Conservation (phyloP, 768 basidiomycete genomes). For the Kockovaella imperatae region DNA sequence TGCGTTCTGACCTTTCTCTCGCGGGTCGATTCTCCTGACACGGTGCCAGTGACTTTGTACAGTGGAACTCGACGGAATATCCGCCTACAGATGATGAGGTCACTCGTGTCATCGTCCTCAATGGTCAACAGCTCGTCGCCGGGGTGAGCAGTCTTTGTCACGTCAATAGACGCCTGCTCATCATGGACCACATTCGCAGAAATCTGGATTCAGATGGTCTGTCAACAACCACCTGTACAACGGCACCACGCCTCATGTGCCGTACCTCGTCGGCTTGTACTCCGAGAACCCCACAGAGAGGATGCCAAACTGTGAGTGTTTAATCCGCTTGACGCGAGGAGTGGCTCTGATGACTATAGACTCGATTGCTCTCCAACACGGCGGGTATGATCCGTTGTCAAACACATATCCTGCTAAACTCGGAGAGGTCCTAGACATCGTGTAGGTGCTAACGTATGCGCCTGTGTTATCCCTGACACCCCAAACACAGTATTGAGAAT, state of each 20-base stretch:
- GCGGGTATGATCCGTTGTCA: slow-evolving; percentile 4
- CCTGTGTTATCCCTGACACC: not conserved
- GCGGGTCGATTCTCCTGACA: not conserved
- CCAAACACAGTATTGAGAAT: not conserved
- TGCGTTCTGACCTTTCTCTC: too few relatives aligned
- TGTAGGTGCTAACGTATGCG: not conserved
- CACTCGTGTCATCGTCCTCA: slow-evolving; percentile 1
- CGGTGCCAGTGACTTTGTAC: not conserved
- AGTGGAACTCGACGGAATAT: slow-evolving; percentile 2
- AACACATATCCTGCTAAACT: slow-evolving; percentile 4
- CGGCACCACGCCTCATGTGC: not conserved
- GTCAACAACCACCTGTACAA: slow-evolving; percentile 1
- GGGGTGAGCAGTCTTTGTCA: too few relatives aligned
- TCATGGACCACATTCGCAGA: too few relatives aligned
- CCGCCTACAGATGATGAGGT: slow-evolving; percentile 1
- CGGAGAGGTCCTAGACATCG: slow-evolving; percentile 9
- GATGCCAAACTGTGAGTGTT: slow-evolving; percentile 1
- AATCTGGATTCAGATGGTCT: slow-evolving; percentile 7
- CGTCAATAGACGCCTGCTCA: too few relatives aligned
- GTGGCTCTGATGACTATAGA: not conserved
- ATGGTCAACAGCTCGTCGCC: slow-evolving; percentile 1
- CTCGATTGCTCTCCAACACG: slow-evolving; percentile 2
- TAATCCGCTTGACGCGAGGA: not conserved
- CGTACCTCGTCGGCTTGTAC: slow-evolving; percentile 7
- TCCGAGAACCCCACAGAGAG: not conserved